Conservation (phyloP, 163 green algal genomes). For the Trebouxiophyceae sp. region DNA sequence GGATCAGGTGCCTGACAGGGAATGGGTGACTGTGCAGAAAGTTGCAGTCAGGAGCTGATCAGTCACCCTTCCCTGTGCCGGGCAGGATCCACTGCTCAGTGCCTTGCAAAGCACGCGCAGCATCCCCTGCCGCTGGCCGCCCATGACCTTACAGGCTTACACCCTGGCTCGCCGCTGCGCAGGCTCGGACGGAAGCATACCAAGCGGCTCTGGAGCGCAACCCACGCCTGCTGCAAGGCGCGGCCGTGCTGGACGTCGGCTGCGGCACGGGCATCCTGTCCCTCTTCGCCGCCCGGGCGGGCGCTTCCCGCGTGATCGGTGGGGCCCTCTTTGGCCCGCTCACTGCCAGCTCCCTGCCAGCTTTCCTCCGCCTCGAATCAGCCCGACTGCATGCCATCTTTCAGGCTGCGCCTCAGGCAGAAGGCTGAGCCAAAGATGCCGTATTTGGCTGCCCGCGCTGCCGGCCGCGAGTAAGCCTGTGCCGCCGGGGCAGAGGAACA, state of each 20-base stretch:
- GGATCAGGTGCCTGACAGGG: too few species aligned
- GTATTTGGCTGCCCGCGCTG: too few species aligned
- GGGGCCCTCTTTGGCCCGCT: not conserved
- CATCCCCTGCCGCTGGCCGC: too few species aligned
- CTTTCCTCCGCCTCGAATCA: too few species aligned
- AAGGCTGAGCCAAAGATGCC: too few species aligned
- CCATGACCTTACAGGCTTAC: not conserved
- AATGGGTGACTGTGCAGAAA: not conserved
- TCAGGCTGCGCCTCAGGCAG: too few species aligned
- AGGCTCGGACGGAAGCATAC: slow-evolving; percentile 82
- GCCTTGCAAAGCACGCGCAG: too few species aligned
- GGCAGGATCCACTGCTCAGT: too few species aligned
- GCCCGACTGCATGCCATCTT: too few species aligned
- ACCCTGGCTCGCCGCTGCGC: slow-evolving; percentile 4
- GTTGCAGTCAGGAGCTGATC: not conserved
- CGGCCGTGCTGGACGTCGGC: slow-evolving; percentile 83
- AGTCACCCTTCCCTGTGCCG: not conserved
- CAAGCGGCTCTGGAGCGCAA: slow-evolving; percentile 71
- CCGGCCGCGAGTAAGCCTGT: too few species aligned
- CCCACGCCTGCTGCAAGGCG: slow-evolving; percentile 5
- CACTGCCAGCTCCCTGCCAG: not conserved
- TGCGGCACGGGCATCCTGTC: slow-evolving; percentile 93
- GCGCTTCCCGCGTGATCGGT: slow-evolving; percentile 56
- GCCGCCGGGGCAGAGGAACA: too few species aligned
- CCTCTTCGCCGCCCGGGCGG: slow-evolving; percentile 81